Evolutionary conservation across 2,329 filamentous ascomycete genomes (phyloP).

Genomic region (Nannizzia gypsea): DNA sequence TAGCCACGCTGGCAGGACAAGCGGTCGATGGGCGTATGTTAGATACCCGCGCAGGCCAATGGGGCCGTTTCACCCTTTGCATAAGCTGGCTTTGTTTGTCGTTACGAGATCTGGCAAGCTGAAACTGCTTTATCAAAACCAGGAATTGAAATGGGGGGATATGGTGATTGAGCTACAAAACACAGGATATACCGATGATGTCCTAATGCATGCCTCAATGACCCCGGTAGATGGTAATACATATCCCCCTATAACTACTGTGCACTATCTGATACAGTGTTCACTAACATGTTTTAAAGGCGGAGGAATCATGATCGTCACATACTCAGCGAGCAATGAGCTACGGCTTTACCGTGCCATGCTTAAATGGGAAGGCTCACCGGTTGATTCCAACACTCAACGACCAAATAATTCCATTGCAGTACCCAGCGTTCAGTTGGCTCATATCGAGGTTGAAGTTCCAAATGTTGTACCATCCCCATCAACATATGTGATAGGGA

Average conservation of each 20-base stretch:
- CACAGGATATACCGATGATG: conserved; percentile 57
- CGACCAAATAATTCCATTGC: conserved; percentile 21
- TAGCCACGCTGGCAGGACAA: conserved; percentile 52
- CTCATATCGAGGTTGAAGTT: conserved; percentile 28
- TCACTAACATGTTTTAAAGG: not conserved
- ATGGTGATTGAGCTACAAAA: conserved; percentile 62
- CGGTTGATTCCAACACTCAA: conserved; percentile 18
- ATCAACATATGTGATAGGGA: conserved; percentile 17
- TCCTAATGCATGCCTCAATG: conserved; percentile 69
- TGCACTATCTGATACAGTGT: conserved; percentile 23
- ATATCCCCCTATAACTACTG: not conserved
- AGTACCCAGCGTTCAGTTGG: conserved; percentile 27
- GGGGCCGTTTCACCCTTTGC: conserved; percentile 56
- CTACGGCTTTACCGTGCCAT: conserved; percentile 62
- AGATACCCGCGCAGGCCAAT: conserved; percentile 53
- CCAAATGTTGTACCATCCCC: conserved; percentile 23
- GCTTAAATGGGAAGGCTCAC: conserved; percentile 57
- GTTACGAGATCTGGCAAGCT: conserved; percentile 64
- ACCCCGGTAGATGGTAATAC: conserved; percentile 54
- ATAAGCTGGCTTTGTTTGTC: conserved; percentile 62
- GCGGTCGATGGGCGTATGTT: conserved; percentile 56
- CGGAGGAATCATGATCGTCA: conserved; percentile 27
- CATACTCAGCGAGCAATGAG: conserved; percentile 49
- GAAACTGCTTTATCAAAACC: conserved; percentile 66
- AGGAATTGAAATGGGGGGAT: conserved; percentile 60